Conservation (phyloP, 345 rosid genomes). For the Litchi chinensis region DNA sequence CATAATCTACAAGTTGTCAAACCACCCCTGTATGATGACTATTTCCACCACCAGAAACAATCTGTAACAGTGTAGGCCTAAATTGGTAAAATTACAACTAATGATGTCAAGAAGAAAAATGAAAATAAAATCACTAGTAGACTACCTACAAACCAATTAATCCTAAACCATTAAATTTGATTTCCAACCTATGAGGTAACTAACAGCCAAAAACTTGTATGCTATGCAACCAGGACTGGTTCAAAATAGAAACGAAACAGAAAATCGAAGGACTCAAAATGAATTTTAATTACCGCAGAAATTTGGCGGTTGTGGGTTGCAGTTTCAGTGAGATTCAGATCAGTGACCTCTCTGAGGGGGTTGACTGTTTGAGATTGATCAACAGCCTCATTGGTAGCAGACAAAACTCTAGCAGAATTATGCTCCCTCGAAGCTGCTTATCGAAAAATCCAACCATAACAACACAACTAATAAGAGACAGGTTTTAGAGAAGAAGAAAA, state of each 20-base stretch:
- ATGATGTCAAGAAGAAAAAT: not conserved
- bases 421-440: conserved; percentile 55
- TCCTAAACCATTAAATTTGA: conserved; percentile 9
- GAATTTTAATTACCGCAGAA: conserved; percentile 34
- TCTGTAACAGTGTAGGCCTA: not conserved
- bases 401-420: conserved; percentile 71
- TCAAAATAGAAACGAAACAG: not conserved
- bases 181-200: conserved; percentile 8
- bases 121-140: not conserved
- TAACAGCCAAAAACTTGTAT: conserved; percentile 14
- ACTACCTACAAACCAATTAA: not conserved
- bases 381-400: conserved; percentile 49
- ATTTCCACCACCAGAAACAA: conserved; percentile 22
- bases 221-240: not conserved
- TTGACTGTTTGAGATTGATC: conserved; percentile 41
- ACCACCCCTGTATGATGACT: conserved; percentile 11
- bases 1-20: not conserved
- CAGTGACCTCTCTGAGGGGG: conserved; percentile 62
- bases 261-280: not conserved
- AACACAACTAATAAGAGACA: not conserved
- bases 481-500: not conserved
- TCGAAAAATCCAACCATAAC: conserved; percentile 30
- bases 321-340: conserved; percentile 17
- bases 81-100: not conserved
- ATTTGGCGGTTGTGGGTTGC: not conserved